Percentiles rank a stretch among this genome's conserved stretches.
These are phyloP conservation scores for Sarocladium strictum DNA, from an alignment of 2,329 filamentous ascomycete genomes.

Conservation along the genomic window DNA sequence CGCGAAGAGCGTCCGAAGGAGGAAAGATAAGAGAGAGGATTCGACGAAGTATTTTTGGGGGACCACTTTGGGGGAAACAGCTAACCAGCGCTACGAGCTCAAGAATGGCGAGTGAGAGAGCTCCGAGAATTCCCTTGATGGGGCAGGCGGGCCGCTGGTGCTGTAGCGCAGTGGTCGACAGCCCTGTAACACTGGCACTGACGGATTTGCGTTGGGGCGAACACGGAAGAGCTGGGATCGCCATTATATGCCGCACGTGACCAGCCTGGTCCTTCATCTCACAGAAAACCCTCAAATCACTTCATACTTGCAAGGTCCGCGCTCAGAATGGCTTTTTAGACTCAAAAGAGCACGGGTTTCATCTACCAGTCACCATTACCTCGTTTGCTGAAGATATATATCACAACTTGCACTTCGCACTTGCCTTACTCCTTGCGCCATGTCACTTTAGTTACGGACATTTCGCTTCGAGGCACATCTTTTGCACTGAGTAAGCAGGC, in stretches of 20 bases:
- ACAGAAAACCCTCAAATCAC: neutral
- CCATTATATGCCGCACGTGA: conserved; percentile 1
- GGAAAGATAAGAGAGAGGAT: neutral
- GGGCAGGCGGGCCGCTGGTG: conserved; percentile 5
- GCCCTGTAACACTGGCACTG: neutral
- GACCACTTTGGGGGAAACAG: conserved; percentile 22
- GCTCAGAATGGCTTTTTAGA: too few relatives aligned
- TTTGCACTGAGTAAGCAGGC: too few relatives aligned
- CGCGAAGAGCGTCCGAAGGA: neutral
- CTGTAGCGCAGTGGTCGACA: neutral
- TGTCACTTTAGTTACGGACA: neutral
- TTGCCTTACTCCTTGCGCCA: too few relatives aligned
- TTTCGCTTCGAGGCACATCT: too few relatives aligned
- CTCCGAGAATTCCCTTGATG: conserved; percentile 35
- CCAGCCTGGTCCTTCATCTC: neutral
- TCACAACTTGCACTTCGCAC: too few relatives aligned
- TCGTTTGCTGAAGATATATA: too few relatives aligned
- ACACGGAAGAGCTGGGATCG: neutral
- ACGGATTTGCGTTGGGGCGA: conserved; percentile 8
- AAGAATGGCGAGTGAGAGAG: too few relatives aligned
- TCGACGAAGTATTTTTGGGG: conserved; percentile 9
- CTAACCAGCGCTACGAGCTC: too few relatives aligned
- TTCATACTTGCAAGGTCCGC: neutral
- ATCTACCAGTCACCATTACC: too few relatives aligned
- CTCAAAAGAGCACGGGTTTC: too few relatives aligned